phyloP scores from a whole-genome alignment of 495 filamentous ascomycete species.

The Talaromyces liani region DNA sequence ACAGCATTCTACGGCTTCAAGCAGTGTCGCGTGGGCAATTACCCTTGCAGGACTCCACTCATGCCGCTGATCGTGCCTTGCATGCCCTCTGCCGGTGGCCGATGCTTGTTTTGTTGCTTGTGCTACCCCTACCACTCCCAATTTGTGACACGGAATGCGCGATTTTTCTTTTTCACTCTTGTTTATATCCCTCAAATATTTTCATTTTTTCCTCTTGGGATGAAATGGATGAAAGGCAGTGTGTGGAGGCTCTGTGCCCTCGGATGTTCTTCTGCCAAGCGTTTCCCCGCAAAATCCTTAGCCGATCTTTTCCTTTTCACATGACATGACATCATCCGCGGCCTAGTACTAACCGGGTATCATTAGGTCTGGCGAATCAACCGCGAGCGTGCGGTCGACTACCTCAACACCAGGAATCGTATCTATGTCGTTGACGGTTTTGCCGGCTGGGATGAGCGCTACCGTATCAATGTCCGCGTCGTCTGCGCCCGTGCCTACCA shows the following conservation, averaged over 20 bases:
- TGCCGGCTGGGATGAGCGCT: conserved; percentile 97
- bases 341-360: conserved; percentile 14
- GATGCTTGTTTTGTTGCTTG: conserved; percentile 8
- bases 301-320: conserved; percentile 13
- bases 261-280: conserved; percentile 11
- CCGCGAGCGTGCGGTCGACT: conserved; percentile 96
- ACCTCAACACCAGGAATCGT: conserved; percentile 95
- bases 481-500: conserved; percentile 99
- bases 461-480: conserved; percentile 94
- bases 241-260: conserved; percentile 8
- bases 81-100: conserved; percentile 8
- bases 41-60: conserved; percentile 24
- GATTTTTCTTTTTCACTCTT: background rate
- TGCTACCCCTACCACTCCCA: background rate
- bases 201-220: background rate
- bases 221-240: conserved; percentile 1
- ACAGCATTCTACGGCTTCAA: background rate
- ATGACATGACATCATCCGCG: conserved; percentile 30
- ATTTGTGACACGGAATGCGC: conserved; percentile 7
- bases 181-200: background rate
- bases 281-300: conserved; percentile 10
- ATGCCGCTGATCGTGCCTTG: conserved; percentile 13
- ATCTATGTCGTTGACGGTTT: conserved; percentile 98
- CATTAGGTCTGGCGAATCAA: conserved; percentile 98
- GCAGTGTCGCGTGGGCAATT: conserved; percentile 10